Evolutionary conservation across 1,139 yeast species (phyloP), one percentile per base, ranked within the genome.

Genomic region (Geotrichum citri-aurantii): DNA sequence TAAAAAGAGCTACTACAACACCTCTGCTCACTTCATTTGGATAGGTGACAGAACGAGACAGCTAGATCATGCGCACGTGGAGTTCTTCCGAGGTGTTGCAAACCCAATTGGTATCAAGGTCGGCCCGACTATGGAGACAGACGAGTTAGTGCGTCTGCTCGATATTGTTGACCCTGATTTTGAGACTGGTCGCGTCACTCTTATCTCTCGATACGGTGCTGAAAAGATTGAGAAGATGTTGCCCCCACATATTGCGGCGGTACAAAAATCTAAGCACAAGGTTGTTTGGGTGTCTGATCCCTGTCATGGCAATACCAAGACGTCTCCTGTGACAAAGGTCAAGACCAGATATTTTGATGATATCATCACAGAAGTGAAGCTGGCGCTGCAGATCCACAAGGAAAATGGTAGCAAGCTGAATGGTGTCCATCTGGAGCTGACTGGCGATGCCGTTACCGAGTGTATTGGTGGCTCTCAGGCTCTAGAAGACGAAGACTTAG

Each of bases 21-120:
- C 79, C 2, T 74, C 78, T 3, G 76, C 79, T 1, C 79, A 76
- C 58, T 76, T 76, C 63, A 68, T 76, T 52, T 76, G 79, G 79
- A 76, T 76, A 52, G 79, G 79, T 17, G 79, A 76, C 63, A 70
- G 79, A 33, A 76, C 79, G 1, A 65, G 80, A 17, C 79, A 76
- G 64, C 65, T 75, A 4, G 75, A 75, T 54, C 77, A 79, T 17
- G 79, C 79, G 5, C 79, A 76, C 59, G 79, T 76, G 26, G 79
- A 76, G 66, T 76, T 75, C 64, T 77, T 76, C 71, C 65, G 79
- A 29, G 79, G 79, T 2, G 70, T 76, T 3, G 68, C 70, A 62
- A 76, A 76, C 61, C 79, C 79, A 6, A 74, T 76, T 58, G 79
- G 79, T 7, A 70, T 77, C 63, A 76, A 76, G 64, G 78, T 76